These are phyloP conservation scores for Psidium guajava DNA, from an alignment of 345 rosid species.

Conservation along the genomic window DNA sequence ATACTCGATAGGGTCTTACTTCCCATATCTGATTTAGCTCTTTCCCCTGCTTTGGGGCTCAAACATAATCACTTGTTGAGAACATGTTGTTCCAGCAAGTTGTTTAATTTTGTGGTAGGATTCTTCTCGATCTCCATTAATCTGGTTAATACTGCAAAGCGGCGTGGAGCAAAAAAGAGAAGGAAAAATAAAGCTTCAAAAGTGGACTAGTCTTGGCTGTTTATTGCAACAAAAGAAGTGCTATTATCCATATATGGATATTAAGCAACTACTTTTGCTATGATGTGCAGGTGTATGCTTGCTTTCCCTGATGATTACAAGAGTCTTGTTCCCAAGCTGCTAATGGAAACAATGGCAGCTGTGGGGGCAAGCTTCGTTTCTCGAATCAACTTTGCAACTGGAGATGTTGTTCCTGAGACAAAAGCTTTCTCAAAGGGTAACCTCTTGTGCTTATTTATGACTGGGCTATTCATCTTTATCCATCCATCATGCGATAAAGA, in stretches of 20 bases:
- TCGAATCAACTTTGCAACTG: conserved; percentile 75
- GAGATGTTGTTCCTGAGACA: conserved; percentile 92
- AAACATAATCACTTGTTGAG: neutral
- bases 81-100: neutral
- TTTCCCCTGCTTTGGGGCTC: neutral
- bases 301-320: conserved; percentile 92
- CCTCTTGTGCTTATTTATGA: neutral
- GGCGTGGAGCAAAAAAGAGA: neutral
- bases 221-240: neutral
- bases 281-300: conserved; percentile 63
- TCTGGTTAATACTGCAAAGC: neutral
- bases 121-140: neutral
- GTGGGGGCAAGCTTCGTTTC: conserved; percentile 69
- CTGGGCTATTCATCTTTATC: neutral
- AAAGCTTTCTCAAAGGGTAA: conserved; percentile 83
- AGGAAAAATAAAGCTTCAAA: neutral
- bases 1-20: neutral
- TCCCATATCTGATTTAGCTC: neutral
- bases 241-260: neutral
- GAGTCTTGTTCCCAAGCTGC: conserved; percentile 69
- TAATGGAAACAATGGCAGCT: conserved; percentile 74
- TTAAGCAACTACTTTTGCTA: neutral
- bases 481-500: neutral
- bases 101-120: neutral
- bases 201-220: neutral